Evolutionary conservation across 202 grass and related monocot species (phyloP).

Genomic region (Schoenoplectus triqueter): DNA sequence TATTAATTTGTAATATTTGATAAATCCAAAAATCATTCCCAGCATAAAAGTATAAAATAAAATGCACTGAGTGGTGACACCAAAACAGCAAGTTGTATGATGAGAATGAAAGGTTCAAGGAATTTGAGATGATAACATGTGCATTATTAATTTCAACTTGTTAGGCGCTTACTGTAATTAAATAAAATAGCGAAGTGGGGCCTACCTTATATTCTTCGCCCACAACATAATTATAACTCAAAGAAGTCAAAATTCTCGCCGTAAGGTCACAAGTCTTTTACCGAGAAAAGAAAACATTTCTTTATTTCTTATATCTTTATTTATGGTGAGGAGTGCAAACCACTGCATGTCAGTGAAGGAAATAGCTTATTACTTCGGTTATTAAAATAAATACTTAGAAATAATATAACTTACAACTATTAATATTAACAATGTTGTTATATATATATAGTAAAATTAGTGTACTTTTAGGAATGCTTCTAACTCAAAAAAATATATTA

Average conservation of each 20-base stretch:
- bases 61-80: background rate
- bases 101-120: background rate
- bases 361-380: too few species aligned
- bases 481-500: too few species aligned
- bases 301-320: too few species aligned
- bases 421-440: too few species aligned
- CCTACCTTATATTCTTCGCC: background rate
- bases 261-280: background rate
- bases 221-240: background rate
- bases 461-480: too few species aligned
- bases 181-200: background rate
- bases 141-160: conserved; percentile 17
- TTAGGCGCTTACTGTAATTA: conserved; percentile 27
- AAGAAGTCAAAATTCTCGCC: conserved; percentile 22
- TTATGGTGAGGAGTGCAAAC: too few species aligned
- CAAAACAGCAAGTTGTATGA: background rate
- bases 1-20: too few species aligned
- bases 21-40: too few species aligned
- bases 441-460: too few species aligned
- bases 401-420: too few species aligned
- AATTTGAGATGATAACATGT: background rate
- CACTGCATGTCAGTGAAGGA: too few species aligned
- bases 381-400: too few species aligned
- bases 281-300: background rate
- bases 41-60: background rate